Evolutionary conservation across 257 asterid genomes (phyloP), one percentile per base, ranked within the genome.

Genomic region (Solanum commersonii): DNA sequence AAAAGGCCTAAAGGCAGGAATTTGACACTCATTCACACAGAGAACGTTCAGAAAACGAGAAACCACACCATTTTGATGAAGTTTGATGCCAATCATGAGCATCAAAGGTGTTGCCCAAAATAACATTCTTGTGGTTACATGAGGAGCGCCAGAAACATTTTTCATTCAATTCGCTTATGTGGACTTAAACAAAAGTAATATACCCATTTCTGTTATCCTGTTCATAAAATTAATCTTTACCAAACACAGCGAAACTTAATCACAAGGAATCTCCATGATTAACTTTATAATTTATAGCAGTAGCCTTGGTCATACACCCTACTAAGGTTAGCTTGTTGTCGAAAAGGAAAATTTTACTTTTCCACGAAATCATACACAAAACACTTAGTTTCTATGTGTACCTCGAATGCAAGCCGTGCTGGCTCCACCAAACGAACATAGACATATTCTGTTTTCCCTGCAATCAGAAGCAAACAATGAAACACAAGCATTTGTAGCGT

Each of bases 381-480:
- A 85, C 34, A 37, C 34, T 35, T 44, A 22, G 88, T 22, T 15
- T 40, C 72, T 13, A 86, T 16, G 84, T 87, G 77, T 91, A 95
- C 99, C 99, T 96, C 97, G 88, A 95, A 90, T 83, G 98, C 95
- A 83, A 88, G 93, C 71, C 93, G 94, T 78, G 99, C 93, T 78
- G 97, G 91, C 91, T 96, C 99, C 89, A 91, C 90, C 13, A 95
- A 92, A 84, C 91, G 92, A 73, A 91, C 95, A 88, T 89, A 96
- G 68, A 94, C 90, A 88, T 94, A 96, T 89, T 96, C 98, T 81
- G 98, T 93, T 91, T 95, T 96, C 63, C 99, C 99, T 96, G 95
- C 87, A 87, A 84, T 88, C 85, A 87, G 87, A 68, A 63, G 81
- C 6, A 38, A 82, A 73, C 65, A 78, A n/a, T 25, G 84, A 25